Evolutionary conservation across 176 grass and related monocot species (phyloP).

Genomic region (Stipa capillata): DNA sequence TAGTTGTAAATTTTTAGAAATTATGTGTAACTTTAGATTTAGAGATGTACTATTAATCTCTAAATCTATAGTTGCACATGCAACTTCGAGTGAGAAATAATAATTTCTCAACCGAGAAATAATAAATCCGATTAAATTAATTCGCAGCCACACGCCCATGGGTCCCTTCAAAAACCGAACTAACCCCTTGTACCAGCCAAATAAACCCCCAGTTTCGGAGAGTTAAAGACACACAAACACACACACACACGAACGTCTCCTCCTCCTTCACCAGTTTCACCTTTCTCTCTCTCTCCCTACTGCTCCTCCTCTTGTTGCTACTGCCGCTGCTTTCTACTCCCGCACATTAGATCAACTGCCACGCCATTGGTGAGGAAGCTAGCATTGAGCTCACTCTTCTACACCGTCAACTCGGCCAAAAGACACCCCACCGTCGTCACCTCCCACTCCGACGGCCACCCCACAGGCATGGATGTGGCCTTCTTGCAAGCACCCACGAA

Average conservation of each 20-base stretch:
- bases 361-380: constrained; percentile 50
- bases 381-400: constrained; percentile 43
- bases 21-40: no score
- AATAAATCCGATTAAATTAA: no score
- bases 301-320: not conserved
- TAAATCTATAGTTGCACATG: no score
- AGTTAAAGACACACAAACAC: not conserved
- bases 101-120: no score
- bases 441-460: not conserved
- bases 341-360: not conserved
- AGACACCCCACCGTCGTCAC: constrained; percentile 21
- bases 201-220: not conserved
- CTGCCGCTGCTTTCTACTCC: not conserved
- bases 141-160: no score
- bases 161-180: not conserved
- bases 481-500: constrained; percentile 62
- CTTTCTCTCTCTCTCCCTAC: not conserved
- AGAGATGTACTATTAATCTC: no score
- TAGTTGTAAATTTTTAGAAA: no score
- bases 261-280: not conserved
- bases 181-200: not conserved
- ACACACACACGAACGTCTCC: not conserved
- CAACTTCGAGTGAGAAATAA: no score
- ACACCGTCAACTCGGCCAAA: constrained; percentile 30
- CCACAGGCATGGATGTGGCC: constrained; percentile 57